A percentile compares a stretch with the other conserved stretches of the same genome.
Conservation (phyloP, 208 protist genomes). For the Trypanosoma cruzi region DNA sequence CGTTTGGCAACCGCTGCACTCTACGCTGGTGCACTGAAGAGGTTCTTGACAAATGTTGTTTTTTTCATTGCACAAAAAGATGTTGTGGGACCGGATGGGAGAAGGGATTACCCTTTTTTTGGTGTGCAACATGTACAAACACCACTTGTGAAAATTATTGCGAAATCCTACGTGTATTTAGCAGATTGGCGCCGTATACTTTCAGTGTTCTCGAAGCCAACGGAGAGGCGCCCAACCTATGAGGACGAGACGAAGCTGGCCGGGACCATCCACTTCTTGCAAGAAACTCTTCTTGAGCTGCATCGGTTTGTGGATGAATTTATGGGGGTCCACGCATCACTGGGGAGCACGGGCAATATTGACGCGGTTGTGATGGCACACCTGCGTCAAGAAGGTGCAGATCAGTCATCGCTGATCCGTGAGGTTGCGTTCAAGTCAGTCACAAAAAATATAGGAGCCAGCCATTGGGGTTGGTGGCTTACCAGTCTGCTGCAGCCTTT, state of each 20-base stretch:
- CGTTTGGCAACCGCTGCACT: slow-evolving; percentile 77
- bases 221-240: slow-evolving; percentile 40
- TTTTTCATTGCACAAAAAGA: slow-evolving; percentile 60
- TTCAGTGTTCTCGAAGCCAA: slow-evolving; percentile 45
- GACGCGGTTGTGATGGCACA: slow-evolving; percentile 56
- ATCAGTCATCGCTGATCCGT: slow-evolving; percentile 74
- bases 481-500: slow-evolving; percentile 66
- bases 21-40: slow-evolving; percentile 70
- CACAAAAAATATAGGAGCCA: slow-evolving; percentile 82
- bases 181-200: slow-evolving; percentile 69
- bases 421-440: slow-evolving; percentile 86
- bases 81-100: slow-evolving; percentile 71
- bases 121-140: slow-evolving; percentile 89
- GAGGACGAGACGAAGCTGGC: slow-evolving; percentile 82
- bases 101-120: slow-evolving; percentile 83
- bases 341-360: slow-evolving; percentile 50
- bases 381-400: slow-evolving; percentile 71
- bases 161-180: slow-evolving; percentile 78
- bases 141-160: slow-evolving; percentile 73
- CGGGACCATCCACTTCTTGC: slow-evolving; percentile 77
- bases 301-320: slow-evolving; percentile 53
- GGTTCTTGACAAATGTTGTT: slow-evolving; percentile 61
- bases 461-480: slow-evolving; percentile 92
- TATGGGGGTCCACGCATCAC: slow-evolving; percentile 64
- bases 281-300: slow-evolving; percentile 66